These are phyloP conservation scores for Sporothrix sp. DNA, from an alignment of 2,329 filamentous ascomycete genomes.

Conservation along the genomic window DNA sequence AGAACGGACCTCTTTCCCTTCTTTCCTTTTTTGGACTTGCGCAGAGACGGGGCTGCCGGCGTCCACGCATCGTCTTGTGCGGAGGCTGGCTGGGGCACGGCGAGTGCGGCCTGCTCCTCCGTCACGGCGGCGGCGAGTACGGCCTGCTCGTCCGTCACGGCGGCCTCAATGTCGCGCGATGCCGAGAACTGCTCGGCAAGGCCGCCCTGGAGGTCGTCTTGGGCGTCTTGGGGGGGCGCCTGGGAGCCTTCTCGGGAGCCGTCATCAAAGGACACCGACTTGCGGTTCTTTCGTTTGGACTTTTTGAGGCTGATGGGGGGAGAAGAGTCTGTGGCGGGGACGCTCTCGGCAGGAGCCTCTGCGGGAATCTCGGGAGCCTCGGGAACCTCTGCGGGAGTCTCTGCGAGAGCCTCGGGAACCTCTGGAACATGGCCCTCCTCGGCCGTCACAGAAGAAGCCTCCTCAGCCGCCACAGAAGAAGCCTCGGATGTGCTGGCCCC, in stretches of 20 bases:
- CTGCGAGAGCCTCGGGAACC: neutral
- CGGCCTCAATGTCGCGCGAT: neutral
- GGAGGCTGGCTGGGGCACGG: neutral
- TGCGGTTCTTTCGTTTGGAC: slow-evolving; percentile 7
- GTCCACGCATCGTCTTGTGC: neutral
- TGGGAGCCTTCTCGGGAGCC: too few species aligned
- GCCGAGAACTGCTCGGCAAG: neutral
- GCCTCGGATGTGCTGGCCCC: neutral
- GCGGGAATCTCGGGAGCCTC: neutral
- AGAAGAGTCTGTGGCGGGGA: neutral
- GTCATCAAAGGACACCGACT: neutral
- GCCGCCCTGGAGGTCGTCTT: neutral
- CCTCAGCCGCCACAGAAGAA: neutral
- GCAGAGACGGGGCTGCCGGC: neutral
- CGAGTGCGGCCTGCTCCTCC: too few species aligned
- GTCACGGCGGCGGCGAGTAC: too few species aligned
- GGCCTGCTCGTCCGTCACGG: too few species aligned
- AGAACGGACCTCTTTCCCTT: neutral
- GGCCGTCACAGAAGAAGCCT: too few species aligned
- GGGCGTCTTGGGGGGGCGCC: too few species aligned
- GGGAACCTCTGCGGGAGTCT: neutral
- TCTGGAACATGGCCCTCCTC: too few species aligned
- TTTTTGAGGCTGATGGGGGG: slow-evolving; percentile 4
- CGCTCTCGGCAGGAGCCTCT: neutral
- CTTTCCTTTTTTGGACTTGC: slow-evolving; percentile 4